phyloP scores from a whole-genome alignment of 345 rosid genomes.

The Isatis tinctoria region DNA sequence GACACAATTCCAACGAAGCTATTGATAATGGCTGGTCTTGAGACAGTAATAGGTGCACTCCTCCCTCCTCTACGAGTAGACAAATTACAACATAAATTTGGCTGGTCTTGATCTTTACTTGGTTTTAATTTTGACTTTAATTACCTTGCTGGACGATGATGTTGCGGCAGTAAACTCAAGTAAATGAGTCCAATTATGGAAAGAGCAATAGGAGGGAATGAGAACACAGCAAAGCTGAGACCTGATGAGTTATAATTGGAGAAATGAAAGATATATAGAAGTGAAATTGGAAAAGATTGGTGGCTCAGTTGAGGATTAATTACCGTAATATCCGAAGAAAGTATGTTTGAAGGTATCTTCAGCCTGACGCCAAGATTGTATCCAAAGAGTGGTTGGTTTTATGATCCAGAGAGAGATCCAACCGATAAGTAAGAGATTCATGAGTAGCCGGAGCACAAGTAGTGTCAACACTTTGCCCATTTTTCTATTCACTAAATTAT shows the following conservation, averaged over 20 bases:
- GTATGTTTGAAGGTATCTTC: constrained; percentile 45
- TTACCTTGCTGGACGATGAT: constrained; percentile 46
- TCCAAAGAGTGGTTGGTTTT: constrained; percentile 79
- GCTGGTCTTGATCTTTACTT: not conserved
- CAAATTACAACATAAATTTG: not conserved
- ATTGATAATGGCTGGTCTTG: constrained; percentile 51
- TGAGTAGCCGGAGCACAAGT: constrained; percentile 40
- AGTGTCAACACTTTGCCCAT: constrained; percentile 37
- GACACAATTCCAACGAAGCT: constrained; percentile 53
- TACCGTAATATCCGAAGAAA: constrained; percentile 63
- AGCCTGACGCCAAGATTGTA: constrained; percentile 60
- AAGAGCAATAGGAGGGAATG: constrained; percentile 63
- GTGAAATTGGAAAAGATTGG: not conserved
- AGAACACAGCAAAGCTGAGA: constrained; percentile 53
- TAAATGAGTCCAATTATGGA: constrained; percentile 51
- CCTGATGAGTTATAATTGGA: constrained; percentile 36
- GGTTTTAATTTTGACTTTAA: not conserved
- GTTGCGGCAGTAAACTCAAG: constrained; percentile 42
- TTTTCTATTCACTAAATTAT: not conserved
- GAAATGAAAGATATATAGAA: not conserved
- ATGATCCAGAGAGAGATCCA: constrained; percentile 77
- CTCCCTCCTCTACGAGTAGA: constrained; percentile 38
- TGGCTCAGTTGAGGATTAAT: constrained; percentile 25
- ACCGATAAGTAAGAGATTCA: constrained; percentile 42
- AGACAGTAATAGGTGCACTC: constrained; percentile 34